A percentile compares a stretch with the other conserved stretches of the same genome.
phyloP scores from a whole-genome alignment of 495 filamentous ascomycete genomes.

The Neurospora sp. region DNA sequence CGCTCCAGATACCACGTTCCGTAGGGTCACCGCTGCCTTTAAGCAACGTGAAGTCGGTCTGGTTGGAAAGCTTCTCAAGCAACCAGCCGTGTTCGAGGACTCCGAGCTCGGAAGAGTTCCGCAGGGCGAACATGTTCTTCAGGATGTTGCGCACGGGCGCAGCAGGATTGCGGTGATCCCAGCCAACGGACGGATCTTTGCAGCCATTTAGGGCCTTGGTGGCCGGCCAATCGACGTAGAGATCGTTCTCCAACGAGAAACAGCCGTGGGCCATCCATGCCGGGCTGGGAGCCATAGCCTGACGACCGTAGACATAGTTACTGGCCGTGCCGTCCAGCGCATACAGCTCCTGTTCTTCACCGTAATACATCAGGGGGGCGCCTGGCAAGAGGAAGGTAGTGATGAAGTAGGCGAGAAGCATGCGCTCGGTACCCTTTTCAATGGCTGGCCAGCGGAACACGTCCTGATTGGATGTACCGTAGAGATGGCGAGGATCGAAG shows the following conservation, averaged over 20 bases:
- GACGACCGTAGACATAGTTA: constrained; percentile 64
- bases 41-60: constrained; percentile 41
- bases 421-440: constrained; percentile 50
- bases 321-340: constrained; percentile 54
- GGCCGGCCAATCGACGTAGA: constrained; percentile 53
- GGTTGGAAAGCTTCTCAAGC: constrained; percentile 50
- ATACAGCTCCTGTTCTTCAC: constrained; percentile 64
- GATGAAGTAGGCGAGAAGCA: constrained; percentile 53
- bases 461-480: constrained; percentile 62
- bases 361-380: constrained; percentile 55
- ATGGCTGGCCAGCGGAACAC: constrained; percentile 67
- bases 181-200: constrained; percentile 44
- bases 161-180: constrained; percentile 62
- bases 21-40: constrained; percentile 47
- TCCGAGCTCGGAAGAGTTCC: constrained; percentile 37
- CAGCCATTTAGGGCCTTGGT: constrained; percentile 47
- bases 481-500: constrained; percentile 65
- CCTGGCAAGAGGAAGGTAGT: constrained; percentile 57
- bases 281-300: constrained; percentile 53
- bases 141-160: constrained; percentile 57
- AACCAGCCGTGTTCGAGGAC: constrained; percentile 56
- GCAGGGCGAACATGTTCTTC: constrained; percentile 56
- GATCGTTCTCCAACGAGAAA: constrained; percentile 43
- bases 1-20: constrained; percentile 60
- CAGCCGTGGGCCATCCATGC: constrained; percentile 66